Evolutionary conservation across 2,329 filamentous ascomycete species (phyloP).

Genomic region (Penicillium sp.): DNA sequence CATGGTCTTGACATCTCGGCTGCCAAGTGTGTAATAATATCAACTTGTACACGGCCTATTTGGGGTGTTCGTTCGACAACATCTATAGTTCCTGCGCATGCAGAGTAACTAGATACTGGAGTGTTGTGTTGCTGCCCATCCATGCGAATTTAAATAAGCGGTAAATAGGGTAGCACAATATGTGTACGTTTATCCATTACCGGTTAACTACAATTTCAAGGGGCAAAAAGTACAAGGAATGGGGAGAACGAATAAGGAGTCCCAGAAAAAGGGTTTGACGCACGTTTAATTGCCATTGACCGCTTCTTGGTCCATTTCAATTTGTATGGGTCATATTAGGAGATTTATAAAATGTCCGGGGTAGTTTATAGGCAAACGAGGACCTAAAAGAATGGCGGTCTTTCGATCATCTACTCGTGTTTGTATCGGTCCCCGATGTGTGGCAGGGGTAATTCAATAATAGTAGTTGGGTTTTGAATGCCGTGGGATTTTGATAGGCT

Average conservation of each 20-base stretch:
- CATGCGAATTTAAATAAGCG: background rate
- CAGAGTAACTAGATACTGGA: background rate
- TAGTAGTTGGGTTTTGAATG: background rate
- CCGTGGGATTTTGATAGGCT: background rate
- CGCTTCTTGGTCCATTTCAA: too few relatives aligned
- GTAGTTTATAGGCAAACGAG: background rate
- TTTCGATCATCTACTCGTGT: background rate
- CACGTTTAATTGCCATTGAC: background rate
- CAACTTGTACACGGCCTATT: background rate
- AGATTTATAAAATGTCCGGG: background rate
- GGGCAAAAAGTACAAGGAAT: background rate
- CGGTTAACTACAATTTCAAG: background rate
- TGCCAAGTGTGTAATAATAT: background rate
- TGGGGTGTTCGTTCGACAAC: background rate
- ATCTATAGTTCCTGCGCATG: background rate
- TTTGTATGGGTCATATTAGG: background rate
- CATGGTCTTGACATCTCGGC: background rate
- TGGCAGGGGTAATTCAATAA: background rate
- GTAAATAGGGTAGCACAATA: background rate
- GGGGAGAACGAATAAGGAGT: background rate
- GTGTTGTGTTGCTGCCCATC: background rate
- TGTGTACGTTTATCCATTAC: background rate
- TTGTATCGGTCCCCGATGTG: background rate
- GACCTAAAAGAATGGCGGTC: background rate
- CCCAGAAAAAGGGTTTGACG: background rate